phyloP scores from a whole-genome alignment of 1,284 basidiomycete genomes.

The Leccinum subspadiceum region DNA sequence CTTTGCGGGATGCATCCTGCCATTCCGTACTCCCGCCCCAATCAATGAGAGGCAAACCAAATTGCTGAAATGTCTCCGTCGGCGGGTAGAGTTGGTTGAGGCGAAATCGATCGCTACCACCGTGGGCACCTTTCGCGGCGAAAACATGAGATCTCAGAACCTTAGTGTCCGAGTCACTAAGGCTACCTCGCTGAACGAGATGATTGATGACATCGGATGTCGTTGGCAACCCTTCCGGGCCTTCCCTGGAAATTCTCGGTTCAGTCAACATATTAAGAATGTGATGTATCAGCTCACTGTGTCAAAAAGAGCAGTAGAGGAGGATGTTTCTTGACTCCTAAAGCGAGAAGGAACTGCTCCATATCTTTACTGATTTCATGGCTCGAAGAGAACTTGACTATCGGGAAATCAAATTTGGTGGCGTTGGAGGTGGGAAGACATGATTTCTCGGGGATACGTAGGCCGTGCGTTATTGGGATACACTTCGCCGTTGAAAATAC shows the following conservation, averaged over 20 bases:
- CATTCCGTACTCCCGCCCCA: no score
- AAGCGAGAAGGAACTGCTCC: constrained; percentile 68
- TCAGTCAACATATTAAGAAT: neutral
- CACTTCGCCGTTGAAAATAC: constrained; percentile 64
- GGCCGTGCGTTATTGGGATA: constrained; percentile 78
- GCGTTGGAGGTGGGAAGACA: constrained; percentile 87
- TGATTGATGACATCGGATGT: no score
- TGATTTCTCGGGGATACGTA: constrained; percentile 70
- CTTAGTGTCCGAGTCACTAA: no score
- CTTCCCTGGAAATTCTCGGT: neutral
- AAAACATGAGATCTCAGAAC: no score
- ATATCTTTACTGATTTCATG: constrained; percentile 62
- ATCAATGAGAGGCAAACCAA: no score
- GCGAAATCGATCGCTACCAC: no score
- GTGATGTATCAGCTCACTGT: constrained; percentile 40
- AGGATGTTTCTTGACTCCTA: constrained; percentile 88
- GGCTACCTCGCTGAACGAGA: no score
- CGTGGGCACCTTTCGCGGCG: no score
- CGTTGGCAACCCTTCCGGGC: no score
- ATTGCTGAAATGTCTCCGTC: no score
- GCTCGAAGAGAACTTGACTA: constrained; percentile 73
- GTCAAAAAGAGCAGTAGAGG: constrained; percentile 75
- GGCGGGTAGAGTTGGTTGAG: no score
- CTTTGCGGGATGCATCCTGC: no score
- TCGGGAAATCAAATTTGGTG: constrained; percentile 52